A percentile compares a stretch with the other conserved stretches of the same genome.
These are phyloP conservation scores for Termitomyces bulborhizus DNA, from an alignment of 768 basidiomycete genomes.

Conservation along the genomic window DNA sequence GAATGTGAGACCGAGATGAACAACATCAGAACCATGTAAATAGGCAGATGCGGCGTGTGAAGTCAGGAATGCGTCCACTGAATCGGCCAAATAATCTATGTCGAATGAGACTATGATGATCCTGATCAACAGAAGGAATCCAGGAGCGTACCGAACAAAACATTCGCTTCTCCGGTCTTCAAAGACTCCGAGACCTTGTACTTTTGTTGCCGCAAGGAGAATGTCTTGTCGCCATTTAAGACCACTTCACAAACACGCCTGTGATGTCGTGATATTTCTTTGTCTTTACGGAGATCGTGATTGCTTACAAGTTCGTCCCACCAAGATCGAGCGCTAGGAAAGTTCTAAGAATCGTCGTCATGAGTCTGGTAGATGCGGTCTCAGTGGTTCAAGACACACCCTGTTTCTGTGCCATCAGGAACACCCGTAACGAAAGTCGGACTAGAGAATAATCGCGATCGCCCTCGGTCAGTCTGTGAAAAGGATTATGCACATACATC, in stretches of 20 bases:
- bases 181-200: constrained; percentile 92
- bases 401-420: constrained; percentile 89
- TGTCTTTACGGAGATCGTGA: not conserved
- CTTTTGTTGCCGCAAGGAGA: constrained; percentile 89
- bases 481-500: constrained; percentile 52
- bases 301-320: constrained; percentile 89
- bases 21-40: constrained; percentile 24
- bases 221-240: constrained; percentile 85
- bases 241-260: constrained; percentile 95
- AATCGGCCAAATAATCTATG: constrained; percentile 94
- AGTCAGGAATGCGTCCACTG: constrained; percentile 92
- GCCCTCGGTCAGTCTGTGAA: not conserved
- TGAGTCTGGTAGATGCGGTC: not conserved
- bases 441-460: constrained; percentile 31
- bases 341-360: constrained; percentile 44
- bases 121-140: constrained; percentile 1
- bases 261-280: constrained; percentile 10
- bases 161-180: constrained; percentile 86
- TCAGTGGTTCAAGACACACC: constrained; percentile 39
- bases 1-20: constrained; percentile 86
- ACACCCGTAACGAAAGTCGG: constrained; percentile 96
- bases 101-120: not conserved
- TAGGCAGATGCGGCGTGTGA: constrained; percentile 33
- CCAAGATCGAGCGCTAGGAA: constrained; percentile 96
- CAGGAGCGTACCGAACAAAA: constrained; percentile 65